Conservation (phyloP, 345 rosid genomes). For the Euphorbia lathyris region DNA sequence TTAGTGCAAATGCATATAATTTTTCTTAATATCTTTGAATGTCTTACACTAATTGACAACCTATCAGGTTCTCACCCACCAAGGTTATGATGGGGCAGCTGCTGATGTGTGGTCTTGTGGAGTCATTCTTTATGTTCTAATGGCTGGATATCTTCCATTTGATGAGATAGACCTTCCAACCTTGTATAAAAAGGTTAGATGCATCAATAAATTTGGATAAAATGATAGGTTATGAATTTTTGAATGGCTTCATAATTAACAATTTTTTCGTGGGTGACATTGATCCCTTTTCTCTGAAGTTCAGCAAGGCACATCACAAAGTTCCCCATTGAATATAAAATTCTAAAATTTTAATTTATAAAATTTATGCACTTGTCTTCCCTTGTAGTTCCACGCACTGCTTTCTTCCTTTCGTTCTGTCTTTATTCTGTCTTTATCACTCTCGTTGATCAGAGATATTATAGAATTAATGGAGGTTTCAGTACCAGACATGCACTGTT, state of each 20-base stretch:
- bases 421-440: background rate
- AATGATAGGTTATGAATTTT: slow-evolving; percentile 7
- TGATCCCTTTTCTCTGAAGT: background rate
- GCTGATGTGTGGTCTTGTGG: slow-evolving; percentile 98
- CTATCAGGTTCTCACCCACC: slow-evolving; percentile 52
- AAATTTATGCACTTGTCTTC: background rate
- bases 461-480: background rate
- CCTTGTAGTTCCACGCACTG: background rate
- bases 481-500: slow-evolving; percentile 11
- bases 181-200: slow-evolving; percentile 64
- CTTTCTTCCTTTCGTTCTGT: background rate
- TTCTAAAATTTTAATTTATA: background rate
- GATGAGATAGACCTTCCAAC: slow-evolving; percentile 71
- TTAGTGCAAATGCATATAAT: background rate
- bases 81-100: slow-evolving; percentile 84
- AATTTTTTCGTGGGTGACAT: background rate
- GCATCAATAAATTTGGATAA: slow-evolving; percentile 9
- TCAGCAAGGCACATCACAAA: background rate
- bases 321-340: background rate
- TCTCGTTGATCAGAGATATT: slow-evolving; percentile 1
- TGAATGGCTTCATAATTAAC: background rate
- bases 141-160: slow-evolving; percentile 92
- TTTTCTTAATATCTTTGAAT: slow-evolving; percentile 2
- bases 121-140: slow-evolving; percentile 75
- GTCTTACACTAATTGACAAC: slow-evolving; percentile 15